Evolutionary conservation across 2,329 filamentous ascomycete genomes (phyloP).

Genomic region (Epicoccum sorghinum): DNA sequence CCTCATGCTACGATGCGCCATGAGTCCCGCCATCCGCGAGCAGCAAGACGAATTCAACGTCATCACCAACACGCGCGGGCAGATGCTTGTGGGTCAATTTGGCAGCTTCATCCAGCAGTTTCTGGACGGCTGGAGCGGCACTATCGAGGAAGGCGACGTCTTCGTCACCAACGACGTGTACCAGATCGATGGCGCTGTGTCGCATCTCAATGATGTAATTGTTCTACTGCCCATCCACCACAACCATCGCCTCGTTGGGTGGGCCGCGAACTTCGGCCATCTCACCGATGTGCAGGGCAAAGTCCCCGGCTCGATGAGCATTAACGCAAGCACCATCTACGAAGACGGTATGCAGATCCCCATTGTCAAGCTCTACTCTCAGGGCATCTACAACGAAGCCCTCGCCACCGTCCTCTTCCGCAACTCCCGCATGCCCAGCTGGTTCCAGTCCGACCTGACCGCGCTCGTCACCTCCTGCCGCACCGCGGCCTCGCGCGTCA

Average conservation of each 20-base stretch:
- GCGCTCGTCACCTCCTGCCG: conserved; percentile 56
- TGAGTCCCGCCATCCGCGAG: conserved; percentile 59
- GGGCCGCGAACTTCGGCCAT: conserved; percentile 59
- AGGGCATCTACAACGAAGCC: conserved; percentile 52
- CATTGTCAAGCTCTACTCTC: conserved; percentile 54
- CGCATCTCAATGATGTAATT: conserved; percentile 59
- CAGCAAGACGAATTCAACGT: conserved; percentile 62
- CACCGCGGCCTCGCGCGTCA: conserved; percentile 53
- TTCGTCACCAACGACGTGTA: conserved; percentile 61
- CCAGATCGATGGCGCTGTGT: conserved; percentile 56
- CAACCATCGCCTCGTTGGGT: conserved; percentile 53
- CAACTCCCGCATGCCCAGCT: conserved; percentile 57
- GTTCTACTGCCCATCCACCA: conserved; percentile 57
- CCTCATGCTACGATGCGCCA: conserved; percentile 58
- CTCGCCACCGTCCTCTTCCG: conserved; percentile 55
- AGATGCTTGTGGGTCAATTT: conserved; percentile 61
- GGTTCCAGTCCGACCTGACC: conserved; percentile 56
- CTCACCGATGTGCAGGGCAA: conserved; percentile 54
- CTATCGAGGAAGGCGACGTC: conserved; percentile 57
- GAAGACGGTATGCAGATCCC: conserved; percentile 60
- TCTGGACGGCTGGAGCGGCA: conserved; percentile 54
- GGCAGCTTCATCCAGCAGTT: conserved; percentile 58
- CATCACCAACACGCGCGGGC: conserved; percentile 55
- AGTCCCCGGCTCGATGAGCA: conserved; percentile 58
- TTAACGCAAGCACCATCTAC: conserved; percentile 56